Conservation (phyloP, 1,284 basidiomycete genomes). For the Heterobasidion parviporum region DNA sequence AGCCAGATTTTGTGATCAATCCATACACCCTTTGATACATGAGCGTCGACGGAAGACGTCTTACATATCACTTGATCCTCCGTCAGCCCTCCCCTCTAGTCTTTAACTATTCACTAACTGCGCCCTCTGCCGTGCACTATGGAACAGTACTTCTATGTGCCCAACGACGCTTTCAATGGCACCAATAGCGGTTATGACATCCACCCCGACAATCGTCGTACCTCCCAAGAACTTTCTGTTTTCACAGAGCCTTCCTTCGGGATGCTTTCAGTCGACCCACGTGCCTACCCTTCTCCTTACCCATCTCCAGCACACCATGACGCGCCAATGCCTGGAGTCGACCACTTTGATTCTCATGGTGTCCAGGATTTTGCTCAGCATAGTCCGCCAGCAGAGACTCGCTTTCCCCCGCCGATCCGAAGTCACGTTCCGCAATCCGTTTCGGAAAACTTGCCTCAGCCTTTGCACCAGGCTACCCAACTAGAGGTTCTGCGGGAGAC, state of each 20-base stretch:
- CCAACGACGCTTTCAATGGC: not conserved
- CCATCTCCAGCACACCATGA: not conserved
- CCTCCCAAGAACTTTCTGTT: not conserved
- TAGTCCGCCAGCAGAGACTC: not conserved
- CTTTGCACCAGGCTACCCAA: not conserved
- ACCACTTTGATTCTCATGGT: not conserved
- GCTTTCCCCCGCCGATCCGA: not conserved
- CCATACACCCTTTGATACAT: too few species aligned
- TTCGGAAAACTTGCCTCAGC: not conserved
- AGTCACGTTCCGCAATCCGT: not conserved
- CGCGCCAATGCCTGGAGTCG: not conserved
- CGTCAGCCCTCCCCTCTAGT: too few species aligned
- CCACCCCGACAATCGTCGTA: not conserved
- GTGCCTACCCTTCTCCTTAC: not conserved
- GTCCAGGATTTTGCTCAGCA: not conserved
- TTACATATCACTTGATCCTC: too few species aligned
- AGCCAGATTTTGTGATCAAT: too few species aligned
- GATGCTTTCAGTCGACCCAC: not conserved
- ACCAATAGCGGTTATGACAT: not conserved
- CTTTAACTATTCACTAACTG: too few species aligned
- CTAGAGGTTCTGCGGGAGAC: slow-evolving; percentile 2
- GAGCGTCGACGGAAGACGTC: too few species aligned
- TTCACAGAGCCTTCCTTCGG: not conserved
- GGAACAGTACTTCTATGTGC: not conserved
- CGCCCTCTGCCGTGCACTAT: not conserved